A percentile compares a stretch with the other conserved stretches of the same genome.
Evolutionary conservation across 2,329 filamentous ascomycete species (phyloP).

Genomic region (Botryotinia narcissicola): DNA sequence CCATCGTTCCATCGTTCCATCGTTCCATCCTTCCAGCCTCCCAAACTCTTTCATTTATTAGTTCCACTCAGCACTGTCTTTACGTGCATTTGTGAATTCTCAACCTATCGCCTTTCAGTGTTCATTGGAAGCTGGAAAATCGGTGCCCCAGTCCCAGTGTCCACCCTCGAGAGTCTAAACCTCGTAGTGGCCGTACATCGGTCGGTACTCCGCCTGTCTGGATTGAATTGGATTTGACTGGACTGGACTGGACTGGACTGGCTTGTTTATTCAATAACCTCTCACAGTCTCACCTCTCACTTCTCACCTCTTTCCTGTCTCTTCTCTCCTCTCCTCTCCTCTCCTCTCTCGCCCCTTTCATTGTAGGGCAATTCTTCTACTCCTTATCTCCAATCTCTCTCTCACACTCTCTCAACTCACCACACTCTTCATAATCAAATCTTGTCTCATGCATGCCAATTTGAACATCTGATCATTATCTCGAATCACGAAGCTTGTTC

Average conservation of each 20-base stretch:
- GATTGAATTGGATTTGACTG: no score
- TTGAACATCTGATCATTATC: slow-evolving; percentile 5
- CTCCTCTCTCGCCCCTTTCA: background rate
- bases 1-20: background rate
- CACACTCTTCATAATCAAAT: background rate
- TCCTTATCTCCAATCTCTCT: background rate
- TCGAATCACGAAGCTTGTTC: slow-evolving; percentile 9
- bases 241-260: background rate
- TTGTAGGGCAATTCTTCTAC: background rate
- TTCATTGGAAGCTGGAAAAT: background rate
- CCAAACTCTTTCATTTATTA: background rate
- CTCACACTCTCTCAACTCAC: background rate
- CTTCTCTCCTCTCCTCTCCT: background rate
- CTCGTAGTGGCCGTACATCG: background rate
- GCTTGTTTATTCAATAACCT: background rate
- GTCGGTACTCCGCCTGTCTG: background rate
- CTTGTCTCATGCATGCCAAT: background rate
- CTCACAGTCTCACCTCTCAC: background rate
- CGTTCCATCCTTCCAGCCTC: background rate
- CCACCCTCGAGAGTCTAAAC: background rate
- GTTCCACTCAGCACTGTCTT: background rate
- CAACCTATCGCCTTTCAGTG: background rate
- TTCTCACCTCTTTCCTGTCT: background rate
- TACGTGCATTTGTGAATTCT: background rate
- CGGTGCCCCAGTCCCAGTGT: background rate